Percentiles rank a stretch among this genome's conserved stretches.
phyloP scores from a whole-genome alignment of 192 early-diverging fungal genomes.

The Lobulomyces angularis region DNA sequence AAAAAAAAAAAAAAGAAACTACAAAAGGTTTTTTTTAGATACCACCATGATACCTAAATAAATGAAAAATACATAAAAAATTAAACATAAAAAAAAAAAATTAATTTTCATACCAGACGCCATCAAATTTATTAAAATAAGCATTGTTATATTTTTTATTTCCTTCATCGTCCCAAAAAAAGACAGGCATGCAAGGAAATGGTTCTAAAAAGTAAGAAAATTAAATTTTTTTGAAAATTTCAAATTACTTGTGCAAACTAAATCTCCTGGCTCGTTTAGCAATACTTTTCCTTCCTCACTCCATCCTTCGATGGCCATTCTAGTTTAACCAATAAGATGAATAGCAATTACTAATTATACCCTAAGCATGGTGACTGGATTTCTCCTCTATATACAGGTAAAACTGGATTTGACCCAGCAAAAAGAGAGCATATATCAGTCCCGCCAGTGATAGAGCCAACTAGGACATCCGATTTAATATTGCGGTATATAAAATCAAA shows the following conservation, averaged over 20 bases:
- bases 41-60: too few species aligned
- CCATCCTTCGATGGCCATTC: conserved; percentile 93
- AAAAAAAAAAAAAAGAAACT: too few species aligned
- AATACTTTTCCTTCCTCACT: conserved; percentile 43
- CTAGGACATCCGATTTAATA: conserved; percentile 71
- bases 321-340: too few species aligned
- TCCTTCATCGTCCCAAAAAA: conserved; percentile 75
- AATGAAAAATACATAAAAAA: too few species aligned
- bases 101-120: conserved; percentile 95
- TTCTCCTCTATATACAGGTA: conserved; percentile 87
- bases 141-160: conserved; percentile 68
- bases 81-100: conserved; percentile 72
- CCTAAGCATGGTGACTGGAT: conserved; percentile 86
- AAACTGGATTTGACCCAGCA: conserved; percentile 76
- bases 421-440: conserved; percentile 97
- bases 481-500: conserved; percentile 83
- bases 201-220: conserved; percentile 28
- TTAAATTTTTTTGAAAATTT: not conserved
- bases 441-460: conserved; percentile 93
- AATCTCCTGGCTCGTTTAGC: conserved; percentile 64
- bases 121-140: conserved; percentile 75
- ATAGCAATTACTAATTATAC: too few species aligned
- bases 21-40: too few species aligned
- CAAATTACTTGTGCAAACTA: conserved; percentile 65
- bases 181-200: conserved; percentile 97